These are phyloP conservation scores for Tubosaeta sp. DNA, from an alignment of 768 basidiomycete species.

Conservation along the genomic window DNA sequence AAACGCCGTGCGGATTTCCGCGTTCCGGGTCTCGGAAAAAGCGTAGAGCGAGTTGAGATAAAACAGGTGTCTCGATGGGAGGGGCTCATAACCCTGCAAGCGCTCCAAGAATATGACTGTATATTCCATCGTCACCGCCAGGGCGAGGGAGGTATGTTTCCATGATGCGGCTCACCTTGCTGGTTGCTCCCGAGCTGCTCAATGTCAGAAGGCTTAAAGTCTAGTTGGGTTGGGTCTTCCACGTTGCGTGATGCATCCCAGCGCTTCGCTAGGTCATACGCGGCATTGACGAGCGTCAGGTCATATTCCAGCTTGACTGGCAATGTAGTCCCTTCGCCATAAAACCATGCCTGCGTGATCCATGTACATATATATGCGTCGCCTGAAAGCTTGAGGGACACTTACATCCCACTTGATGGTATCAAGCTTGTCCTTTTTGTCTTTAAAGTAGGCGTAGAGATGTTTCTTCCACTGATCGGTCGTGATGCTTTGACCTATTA, in stretches of 20 bases:
- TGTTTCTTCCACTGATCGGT: constrained; percentile 57
- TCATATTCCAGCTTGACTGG: constrained; percentile 52
- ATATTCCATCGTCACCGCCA: neutral
- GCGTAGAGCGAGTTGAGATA: constrained; percentile 43
- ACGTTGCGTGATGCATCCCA: constrained; percentile 46
- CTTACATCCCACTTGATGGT: constrained; percentile 55
- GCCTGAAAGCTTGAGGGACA: neutral
- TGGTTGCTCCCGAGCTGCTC: constrained; percentile 47
- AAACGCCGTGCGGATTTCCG: constrained; percentile 50
- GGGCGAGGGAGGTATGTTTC: neutral
- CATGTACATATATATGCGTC: neutral
- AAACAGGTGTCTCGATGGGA: constrained; percentile 40
- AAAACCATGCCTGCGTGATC: constrained; percentile 46
- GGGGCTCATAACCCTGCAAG: constrained; percentile 37
- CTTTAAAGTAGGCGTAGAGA: constrained; percentile 48
- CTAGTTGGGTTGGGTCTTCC: constrained; percentile 30
- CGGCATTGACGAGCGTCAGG: constrained; percentile 45
- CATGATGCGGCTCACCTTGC: constrained; percentile 34
- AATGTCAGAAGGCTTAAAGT: constrained; percentile 45
- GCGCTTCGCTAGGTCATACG: constrained; percentile 47
- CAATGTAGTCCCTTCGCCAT: constrained; percentile 48
- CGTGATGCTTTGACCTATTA: constrained; percentile 52
- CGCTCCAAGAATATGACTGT: constrained; percentile 56
- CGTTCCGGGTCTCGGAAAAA: constrained; percentile 40
- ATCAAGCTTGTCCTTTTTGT: constrained; percentile 43